Evolutionary conservation across 306 rosid species (phyloP).

Genomic region (Vachellia pachyceras): DNA sequence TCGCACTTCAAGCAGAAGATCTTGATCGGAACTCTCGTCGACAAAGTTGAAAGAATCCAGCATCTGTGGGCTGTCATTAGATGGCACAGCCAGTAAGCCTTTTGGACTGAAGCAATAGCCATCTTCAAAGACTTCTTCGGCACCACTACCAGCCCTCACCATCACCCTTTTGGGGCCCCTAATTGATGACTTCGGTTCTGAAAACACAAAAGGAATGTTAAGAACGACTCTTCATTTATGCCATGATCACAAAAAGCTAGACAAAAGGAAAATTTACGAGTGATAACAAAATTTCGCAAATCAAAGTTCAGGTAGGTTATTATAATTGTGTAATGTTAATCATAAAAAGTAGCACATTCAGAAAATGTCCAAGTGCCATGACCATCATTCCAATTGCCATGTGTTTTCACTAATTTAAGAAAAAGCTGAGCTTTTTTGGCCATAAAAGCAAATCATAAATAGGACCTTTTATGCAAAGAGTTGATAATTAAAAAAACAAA

Average conservation of each 20-base stretch:
- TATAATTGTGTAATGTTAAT: neutral
- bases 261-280: no score
- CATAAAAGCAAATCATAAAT: neutral
- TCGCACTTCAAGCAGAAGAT: conserved; percentile 82
- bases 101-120: conserved; percentile 83
- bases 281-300: neutral
- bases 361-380: neutral
- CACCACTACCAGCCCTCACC: conserved; percentile 57
- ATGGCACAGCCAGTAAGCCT: conserved; percentile 76
- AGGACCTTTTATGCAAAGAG: neutral
- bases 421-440: neutral
- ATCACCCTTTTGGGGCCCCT: conserved; percentile 81
- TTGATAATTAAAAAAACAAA: neutral
- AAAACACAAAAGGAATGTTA: conserved; percentile 39
- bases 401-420: neutral
- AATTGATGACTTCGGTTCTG: conserved; percentile 68
- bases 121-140: conserved; percentile 71
- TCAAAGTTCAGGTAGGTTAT: neutral
- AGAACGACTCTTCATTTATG: conserved; percentile 34
- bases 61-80: conserved; percentile 63
- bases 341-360: neutral
- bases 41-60: conserved; percentile 64
- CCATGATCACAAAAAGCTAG: neutral
- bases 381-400: neutral
- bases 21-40: conserved; percentile 80